A percentile compares a stretch with the other conserved stretches of the same genome.
Conservation (phyloP, 1,284 basidiomycete species). For the Macrocystidia cucumis region DNA sequence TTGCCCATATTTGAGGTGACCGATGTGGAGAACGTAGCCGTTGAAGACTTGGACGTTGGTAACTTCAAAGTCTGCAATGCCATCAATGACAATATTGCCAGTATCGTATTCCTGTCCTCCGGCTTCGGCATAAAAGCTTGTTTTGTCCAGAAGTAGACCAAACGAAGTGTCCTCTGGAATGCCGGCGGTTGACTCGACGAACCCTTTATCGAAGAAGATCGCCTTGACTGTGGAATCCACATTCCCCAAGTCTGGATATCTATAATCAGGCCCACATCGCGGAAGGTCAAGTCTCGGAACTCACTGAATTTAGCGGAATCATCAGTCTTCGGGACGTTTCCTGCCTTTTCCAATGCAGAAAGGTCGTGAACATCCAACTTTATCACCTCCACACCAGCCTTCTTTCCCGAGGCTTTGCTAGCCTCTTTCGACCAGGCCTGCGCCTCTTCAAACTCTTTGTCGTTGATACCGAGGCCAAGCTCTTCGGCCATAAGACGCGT, state of each 20-base stretch:
- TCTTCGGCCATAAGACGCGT: constrained; percentile 98
- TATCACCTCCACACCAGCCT: constrained; percentile 62
- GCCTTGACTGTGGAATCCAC: constrained; percentile 75
- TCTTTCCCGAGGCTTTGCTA: constrained; percentile 76
- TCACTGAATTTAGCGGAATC: constrained; percentile 88
- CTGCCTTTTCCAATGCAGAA: constrained; percentile 78
- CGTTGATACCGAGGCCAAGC: constrained; percentile 79
- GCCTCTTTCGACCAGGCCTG: constrained; percentile 87
- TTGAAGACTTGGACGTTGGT: constrained; percentile 78
- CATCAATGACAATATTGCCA: constrained; percentile 91
- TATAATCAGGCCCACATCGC: constrained; percentile 5
- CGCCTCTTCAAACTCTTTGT: constrained; percentile 87
- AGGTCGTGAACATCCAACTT: constrained; percentile 97
- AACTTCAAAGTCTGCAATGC: constrained; percentile 88
- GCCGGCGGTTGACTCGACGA: constrained; percentile 60
- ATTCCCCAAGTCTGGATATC: constrained; percentile 60
- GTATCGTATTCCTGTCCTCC: constrained; percentile 98
- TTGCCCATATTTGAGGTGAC: constrained; percentile 63
- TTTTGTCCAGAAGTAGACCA: constrained; percentile 87
- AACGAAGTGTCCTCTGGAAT: constrained; percentile 65
- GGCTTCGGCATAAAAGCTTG: constrained; percentile 97
- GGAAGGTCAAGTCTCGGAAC: constrained; percentile 18
- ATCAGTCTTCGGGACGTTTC: constrained; percentile 85
- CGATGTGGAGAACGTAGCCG: constrained; percentile 76
- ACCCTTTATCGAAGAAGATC: constrained; percentile 81